phyloP scores from a whole-genome alignment of 1,139 yeast species.

The Kurtzmaniella quercitrusa region DNA sequence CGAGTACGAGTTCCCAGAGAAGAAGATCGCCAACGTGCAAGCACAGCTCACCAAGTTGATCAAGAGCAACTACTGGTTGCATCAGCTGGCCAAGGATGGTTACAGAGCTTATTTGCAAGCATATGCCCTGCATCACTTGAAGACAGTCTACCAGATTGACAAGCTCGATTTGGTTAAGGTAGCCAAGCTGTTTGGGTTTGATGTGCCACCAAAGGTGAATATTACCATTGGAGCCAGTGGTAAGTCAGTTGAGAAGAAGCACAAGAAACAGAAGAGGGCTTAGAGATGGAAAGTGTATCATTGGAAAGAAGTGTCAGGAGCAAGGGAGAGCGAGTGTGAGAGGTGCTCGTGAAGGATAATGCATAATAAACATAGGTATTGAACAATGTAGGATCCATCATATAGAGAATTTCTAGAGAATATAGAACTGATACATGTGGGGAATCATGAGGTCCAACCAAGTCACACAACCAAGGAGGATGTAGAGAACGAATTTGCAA shows the following conservation, averaged over 20 bases:
- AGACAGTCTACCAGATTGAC: slow-evolving; percentile 93
- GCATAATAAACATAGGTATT: not conserved
- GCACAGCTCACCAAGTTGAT: slow-evolving; percentile 87
- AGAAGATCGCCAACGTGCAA: slow-evolving; percentile 93
- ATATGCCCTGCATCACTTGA: slow-evolving; percentile 91
- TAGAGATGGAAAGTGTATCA: slow-evolving; percentile 5
- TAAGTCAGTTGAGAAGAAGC: slow-evolving; percentile 50
- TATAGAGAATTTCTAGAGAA: too few relatives aligned
- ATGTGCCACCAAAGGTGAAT: slow-evolving; percentile 94
- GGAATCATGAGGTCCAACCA: too few relatives aligned
- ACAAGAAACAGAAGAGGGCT: slow-evolving; percentile 44
- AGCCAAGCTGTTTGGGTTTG: slow-evolving; percentile 92
- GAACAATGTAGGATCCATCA: too few relatives aligned
- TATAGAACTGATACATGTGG: too few relatives aligned
- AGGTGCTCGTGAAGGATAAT: not conserved
- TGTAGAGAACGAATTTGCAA: too few relatives aligned
- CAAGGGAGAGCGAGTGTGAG: not conserved
- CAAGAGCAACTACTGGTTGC: slow-evolving; percentile 87
- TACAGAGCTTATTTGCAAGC: slow-evolving; percentile 95
- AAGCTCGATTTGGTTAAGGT: slow-evolving; percentile 91
- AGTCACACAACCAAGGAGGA: too few relatives aligned
- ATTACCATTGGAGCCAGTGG: slow-evolving; percentile 94
- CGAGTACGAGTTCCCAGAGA: slow-evolving; percentile 93
- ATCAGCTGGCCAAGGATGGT: slow-evolving; percentile 96
- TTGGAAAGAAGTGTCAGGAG: not conserved